phyloP scores from a whole-genome alignment of 2,329 filamentous ascomycete species.

The Exophiala aquamarina region DNA sequence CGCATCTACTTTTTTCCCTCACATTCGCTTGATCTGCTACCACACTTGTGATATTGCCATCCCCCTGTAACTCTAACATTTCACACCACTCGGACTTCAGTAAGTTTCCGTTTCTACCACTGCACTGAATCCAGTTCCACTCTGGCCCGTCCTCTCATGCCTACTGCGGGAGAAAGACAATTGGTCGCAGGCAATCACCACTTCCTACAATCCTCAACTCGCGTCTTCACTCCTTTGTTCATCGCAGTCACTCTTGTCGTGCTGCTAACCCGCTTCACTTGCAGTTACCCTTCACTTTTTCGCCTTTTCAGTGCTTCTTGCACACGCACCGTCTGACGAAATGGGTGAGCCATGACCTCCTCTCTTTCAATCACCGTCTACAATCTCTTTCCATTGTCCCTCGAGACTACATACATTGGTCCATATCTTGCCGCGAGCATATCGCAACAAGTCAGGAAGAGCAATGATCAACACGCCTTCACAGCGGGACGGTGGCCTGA shows the following conservation, averaged over 20 bases:
- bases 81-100: no score
- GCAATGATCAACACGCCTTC: background rate
- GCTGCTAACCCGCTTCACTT: constrained; percentile 12
- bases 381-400: background rate
- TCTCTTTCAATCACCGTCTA: constrained; percentile 1
- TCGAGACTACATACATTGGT: background rate
- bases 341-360: constrained; percentile 22
- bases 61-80: no score
- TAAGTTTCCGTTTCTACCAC: no score
- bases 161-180: no score
- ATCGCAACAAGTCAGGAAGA: background rate
- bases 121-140: no score
- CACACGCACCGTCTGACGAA: constrained; percentile 14
- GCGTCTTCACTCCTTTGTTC: background rate
- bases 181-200: constrained; percentile 7
- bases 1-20: constrained; percentile 16
- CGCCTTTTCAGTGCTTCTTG: constrained; percentile 12
- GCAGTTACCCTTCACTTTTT: constrained; percentile 10
- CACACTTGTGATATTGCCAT: no score
- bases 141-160: no score
- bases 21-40: constrained; percentile 15
- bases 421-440: background rate
- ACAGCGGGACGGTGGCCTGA: constrained; percentile 1
- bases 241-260: background rate
- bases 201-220: background rate